These are phyloP conservation scores for Euphorbia peplus DNA, from an alignment of 345 rosid genomes.

Conservation along the genomic window DNA sequence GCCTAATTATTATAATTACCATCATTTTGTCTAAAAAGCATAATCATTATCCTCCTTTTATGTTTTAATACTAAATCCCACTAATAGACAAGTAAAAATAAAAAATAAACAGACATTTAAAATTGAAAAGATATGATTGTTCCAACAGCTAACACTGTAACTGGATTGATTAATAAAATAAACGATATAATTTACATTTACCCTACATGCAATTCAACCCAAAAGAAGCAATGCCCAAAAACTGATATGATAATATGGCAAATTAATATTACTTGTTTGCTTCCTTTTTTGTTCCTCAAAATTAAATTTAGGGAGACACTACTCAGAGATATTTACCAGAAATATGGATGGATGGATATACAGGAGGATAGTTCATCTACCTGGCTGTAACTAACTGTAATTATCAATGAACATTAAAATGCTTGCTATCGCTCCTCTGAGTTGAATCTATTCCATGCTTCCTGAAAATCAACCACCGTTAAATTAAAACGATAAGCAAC, in stretches of 20 bases:
- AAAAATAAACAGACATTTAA: no score
- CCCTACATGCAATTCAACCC: not conserved
- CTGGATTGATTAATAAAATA: no score
- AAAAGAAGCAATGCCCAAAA: not conserved
- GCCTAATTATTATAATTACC: no score
- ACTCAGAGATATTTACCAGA: conserved; percentile 26
- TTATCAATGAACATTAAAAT: not conserved
- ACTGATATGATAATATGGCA: not conserved
- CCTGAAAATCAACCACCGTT: conserved; percentile 46
- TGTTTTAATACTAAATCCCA: no score
- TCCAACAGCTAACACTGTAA: no score
- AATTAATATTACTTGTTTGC: conserved; percentile 8
- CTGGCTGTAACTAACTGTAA: conserved; percentile 7
- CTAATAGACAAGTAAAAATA: no score
- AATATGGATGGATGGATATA: conserved; percentile 20
- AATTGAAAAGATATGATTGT: no score
- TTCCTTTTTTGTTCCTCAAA: conserved; percentile 18
- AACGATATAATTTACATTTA: no score
- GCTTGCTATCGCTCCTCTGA: conserved; percentile 71
- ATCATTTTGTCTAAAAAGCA: no score
- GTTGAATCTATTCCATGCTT: conserved; percentile 94
- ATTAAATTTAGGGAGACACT: conserved; percentile 8
- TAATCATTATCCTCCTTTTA: no score
- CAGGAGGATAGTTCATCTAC: conserved; percentile 17
- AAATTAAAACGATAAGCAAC: not conserved